Percentiles rank a stretch among this genome's conserved stretches.
Conservation (phyloP, 176 grass and related monocot genomes). For the Oropetium thomaeum region DNA sequence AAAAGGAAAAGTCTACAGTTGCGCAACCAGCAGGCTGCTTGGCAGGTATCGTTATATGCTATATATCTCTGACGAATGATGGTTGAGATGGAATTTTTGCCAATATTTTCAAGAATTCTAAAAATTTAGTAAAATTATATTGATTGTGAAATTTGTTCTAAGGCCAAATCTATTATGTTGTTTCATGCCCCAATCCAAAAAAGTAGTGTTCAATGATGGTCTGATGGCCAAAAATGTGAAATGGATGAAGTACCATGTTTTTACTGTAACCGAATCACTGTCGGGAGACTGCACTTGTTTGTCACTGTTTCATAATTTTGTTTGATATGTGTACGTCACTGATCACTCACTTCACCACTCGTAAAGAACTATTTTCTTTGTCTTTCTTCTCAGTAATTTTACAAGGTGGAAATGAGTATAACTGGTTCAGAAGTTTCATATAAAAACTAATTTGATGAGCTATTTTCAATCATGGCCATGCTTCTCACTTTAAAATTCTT, state of each 20-base stretch:
- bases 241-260: too few relatives aligned
- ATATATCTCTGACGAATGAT: neutral
- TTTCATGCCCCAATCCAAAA: neutral
- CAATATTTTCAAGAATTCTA: neutral
- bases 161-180: neutral
- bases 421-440: neutral
- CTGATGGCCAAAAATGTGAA: too few relatives aligned
- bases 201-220: too few relatives aligned
- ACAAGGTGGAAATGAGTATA: neutral
- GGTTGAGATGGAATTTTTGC: neutral
- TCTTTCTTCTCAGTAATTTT: conserved; percentile 20
- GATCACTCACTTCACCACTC: neutral
- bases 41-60: conserved; percentile 65
- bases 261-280: neutral
- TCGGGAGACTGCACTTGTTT: neutral
- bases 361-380: conserved; percentile 4
- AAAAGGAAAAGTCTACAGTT: conserved; percentile 76
- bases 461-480: neutral
- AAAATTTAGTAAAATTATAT: conserved; percentile 6
- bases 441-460: neutral
- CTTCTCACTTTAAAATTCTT: neutral
- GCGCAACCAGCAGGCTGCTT: conserved; percentile 71
- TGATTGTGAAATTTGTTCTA: neutral
- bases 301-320: too few relatives aligned
- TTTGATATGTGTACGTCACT: too few relatives aligned